These are phyloP conservation scores for Erythrophleum fordii DNA, from an alignment of 306 rosid genomes.

Conservation along the genomic window DNA sequence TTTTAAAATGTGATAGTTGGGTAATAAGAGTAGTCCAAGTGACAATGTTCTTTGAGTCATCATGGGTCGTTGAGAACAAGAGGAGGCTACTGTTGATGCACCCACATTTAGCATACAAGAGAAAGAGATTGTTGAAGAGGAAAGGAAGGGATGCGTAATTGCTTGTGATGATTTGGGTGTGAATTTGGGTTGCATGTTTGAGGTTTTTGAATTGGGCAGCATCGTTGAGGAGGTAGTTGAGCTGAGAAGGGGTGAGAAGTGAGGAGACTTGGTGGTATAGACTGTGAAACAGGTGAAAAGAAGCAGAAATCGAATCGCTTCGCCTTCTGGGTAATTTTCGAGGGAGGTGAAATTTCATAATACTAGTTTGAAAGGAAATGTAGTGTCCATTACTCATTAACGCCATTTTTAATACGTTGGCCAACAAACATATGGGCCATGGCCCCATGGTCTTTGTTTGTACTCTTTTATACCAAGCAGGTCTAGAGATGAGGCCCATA, in stretches of 20 bases:
- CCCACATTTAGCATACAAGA: conserved; percentile 54
- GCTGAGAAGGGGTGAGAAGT: conserved; percentile 34
- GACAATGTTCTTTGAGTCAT: conserved; percentile 40
- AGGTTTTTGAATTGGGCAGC: conserved; percentile 29
- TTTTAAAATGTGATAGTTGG: conserved; percentile 44
- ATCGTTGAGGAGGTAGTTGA: conserved; percentile 38
- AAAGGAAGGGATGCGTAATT: conserved; percentile 33
- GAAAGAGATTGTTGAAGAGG: conserved; percentile 58
- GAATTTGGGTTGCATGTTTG: conserved; percentile 51
- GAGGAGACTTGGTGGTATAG: conserved; percentile 15
- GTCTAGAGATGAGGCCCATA: neutral
- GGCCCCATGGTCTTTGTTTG: too few species aligned
- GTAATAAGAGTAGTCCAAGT: conserved; percentile 66
- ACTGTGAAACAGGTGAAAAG: neutral
- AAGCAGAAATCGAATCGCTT: neutral
- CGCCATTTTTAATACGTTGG: neutral
- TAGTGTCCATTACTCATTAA: neutral
- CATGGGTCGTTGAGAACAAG: conserved; percentile 40
- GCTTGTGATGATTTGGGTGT: conserved; percentile 48
- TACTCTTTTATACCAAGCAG: too few species aligned
- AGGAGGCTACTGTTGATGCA: conserved; percentile 41
- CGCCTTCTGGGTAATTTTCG: neutral
- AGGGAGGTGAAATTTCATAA: conserved; percentile 34
- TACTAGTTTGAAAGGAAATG: neutral
- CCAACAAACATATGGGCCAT: too few species aligned